Conservation (phyloP, 129 eudicot genomes). For the Centella asiatica region DNA sequence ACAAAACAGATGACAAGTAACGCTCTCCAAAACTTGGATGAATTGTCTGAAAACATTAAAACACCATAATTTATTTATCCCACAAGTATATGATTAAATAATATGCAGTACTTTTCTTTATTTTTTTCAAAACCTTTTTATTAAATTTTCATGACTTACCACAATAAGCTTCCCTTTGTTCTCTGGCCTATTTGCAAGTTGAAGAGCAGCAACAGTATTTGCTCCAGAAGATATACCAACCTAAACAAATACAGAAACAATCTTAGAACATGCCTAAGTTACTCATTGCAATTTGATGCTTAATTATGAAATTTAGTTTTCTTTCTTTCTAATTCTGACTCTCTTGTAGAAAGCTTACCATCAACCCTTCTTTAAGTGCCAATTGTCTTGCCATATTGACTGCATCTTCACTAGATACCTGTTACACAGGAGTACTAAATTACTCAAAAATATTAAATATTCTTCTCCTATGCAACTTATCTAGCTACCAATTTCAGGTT, state of each 20-base stretch:
- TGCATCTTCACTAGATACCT: slow-evolving; percentile 97
- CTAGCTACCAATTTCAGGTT: neutral
- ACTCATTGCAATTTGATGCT: neutral
- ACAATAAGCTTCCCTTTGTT: slow-evolving; percentile 98
- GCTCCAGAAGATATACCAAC: slow-evolving; percentile 99
- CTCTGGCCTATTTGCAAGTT: slow-evolving; percentile 85
- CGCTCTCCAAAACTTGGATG: slow-evolving; percentile 95
- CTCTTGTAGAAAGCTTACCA: slow-evolving; percentile 53
- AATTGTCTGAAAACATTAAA: slow-evolving; percentile 40
- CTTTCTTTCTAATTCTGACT: no score
- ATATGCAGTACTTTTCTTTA: neutral
- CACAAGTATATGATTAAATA: neutral
- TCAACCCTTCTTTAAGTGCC: slow-evolving; percentile 90
- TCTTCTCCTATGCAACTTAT: neutral
- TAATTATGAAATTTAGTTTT: no score
- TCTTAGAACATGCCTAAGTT: neutral
- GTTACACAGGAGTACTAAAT: neutral
- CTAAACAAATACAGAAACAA: slow-evolving; percentile 28
- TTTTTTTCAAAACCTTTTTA: no score
- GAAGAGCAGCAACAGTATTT: slow-evolving; percentile 88
- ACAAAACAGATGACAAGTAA: slow-evolving; percentile 76
- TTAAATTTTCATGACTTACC: no score
- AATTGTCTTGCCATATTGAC: slow-evolving; percentile 93
- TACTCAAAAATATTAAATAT: neutral
- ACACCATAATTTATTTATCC: neutral